A percentile compares a stretch with the other conserved stretches of the same genome.
phyloP scores from a whole-genome alignment of 73 alveolate genomes.

The Uronychia setigera region DNA sequence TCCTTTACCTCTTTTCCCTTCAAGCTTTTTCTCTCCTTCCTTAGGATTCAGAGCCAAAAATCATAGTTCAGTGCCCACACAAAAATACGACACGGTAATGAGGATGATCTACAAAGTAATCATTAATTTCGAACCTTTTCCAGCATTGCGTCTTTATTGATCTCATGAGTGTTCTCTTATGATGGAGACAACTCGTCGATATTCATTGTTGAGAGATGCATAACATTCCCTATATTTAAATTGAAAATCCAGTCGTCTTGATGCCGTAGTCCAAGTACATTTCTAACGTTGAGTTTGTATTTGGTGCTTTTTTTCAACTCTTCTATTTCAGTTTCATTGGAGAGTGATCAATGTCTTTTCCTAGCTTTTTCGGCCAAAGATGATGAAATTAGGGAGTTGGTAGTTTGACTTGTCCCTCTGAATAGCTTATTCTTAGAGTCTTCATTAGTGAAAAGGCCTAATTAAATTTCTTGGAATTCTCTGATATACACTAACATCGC shows the following conservation, averaged over 20 bases:
- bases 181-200: constrained; percentile 34
- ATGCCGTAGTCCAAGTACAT: constrained; percentile 35
- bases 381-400: background rate
- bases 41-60: constrained; percentile 23
- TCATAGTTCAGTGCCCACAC: constrained; percentile 51
- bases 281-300: constrained; percentile 39
- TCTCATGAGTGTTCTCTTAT: constrained; percentile 33
- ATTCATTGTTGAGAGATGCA: constrained; percentile 50
- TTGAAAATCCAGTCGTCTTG: constrained; percentile 54
- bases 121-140: no score
- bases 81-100: constrained; percentile 35
- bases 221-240: constrained; percentile 41
- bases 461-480: background rate
- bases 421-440: background rate
- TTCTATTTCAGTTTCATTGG: constrained; percentile 33
- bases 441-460: background rate
- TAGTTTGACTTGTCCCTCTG: background rate
- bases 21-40: constrained; percentile 20
- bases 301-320: constrained; percentile 10
- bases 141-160: constrained; percentile 50
- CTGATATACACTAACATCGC: background rate
- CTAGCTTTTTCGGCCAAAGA: background rate
- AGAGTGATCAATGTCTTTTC: background rate
- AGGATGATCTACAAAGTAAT: constrained; percentile 35
- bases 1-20: no score